phyloP scores from a whole-genome alignment of 257 asterid species.

The Nicotiana attenuata region DNA sequence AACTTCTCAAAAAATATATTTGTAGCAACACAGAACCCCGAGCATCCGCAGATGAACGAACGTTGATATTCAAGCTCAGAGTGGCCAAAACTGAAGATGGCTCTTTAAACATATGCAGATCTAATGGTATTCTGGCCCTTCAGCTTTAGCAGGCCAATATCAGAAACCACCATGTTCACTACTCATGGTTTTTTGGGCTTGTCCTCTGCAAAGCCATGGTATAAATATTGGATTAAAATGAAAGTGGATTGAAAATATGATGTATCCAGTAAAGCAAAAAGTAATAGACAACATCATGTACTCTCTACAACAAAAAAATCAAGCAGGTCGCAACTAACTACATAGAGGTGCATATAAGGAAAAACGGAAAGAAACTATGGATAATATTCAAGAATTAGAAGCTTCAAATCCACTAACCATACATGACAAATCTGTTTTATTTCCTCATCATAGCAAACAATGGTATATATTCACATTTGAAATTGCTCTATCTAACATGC shows the following conservation, averaged over 20 bases:
- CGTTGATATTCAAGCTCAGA: background rate
- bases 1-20: background rate
- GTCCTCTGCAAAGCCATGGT: slow-evolving; percentile 41
- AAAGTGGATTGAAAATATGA: background rate
- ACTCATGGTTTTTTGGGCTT: slow-evolving; percentile 6
- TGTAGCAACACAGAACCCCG: background rate
- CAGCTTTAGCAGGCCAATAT: background rate
- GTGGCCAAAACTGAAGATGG: slow-evolving; percentile 10
- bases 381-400: background rate
- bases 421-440: background rate
- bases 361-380: background rate
- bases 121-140: background rate
- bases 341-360: background rate
- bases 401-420: background rate
- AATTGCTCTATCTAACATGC: background rate
- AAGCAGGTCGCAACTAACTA: background rate
- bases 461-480: too few species aligned
- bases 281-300: background rate
- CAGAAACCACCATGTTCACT: background rate
- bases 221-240: background rate
- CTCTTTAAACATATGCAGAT: background rate
- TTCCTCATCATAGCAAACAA: too few species aligned
- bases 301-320: background rate
- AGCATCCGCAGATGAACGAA: background rate
- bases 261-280: background rate